Conservation (phyloP, 2,329 filamentous ascomycete species). For the Fusarium acutatum region DNA sequence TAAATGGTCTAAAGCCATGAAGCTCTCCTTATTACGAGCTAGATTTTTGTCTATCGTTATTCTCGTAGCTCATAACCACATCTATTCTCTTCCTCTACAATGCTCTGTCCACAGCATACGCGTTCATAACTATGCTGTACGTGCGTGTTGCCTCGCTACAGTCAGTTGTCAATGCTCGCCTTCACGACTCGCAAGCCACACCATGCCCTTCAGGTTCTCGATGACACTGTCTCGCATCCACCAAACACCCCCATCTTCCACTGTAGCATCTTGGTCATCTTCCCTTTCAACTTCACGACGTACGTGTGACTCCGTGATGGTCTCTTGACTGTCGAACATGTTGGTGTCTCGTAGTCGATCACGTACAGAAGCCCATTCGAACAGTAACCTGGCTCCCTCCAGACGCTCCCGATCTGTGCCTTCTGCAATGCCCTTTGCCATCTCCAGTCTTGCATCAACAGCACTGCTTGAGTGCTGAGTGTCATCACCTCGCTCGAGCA, state of each 20-base stretch:
- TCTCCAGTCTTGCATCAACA: conserved; percentile 76
- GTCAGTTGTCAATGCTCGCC: conserved; percentile 38
- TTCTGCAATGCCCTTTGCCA: conserved; percentile 61
- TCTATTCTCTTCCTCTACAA: background rate
- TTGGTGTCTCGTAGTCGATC: conserved; percentile 43
- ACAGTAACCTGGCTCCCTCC: conserved; percentile 60
- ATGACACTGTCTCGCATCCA: conserved; percentile 66
- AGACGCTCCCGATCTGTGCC: conserved; percentile 53
- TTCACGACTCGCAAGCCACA: conserved; percentile 59
- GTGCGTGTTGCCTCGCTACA: background rate
- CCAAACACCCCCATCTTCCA: conserved; percentile 52
- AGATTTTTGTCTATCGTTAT: conserved; percentile 20
- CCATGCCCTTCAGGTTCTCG: conserved; percentile 63
- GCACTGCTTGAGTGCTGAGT: conserved; percentile 58
- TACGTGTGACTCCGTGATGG: conserved; percentile 42
- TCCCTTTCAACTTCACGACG: conserved; percentile 21
- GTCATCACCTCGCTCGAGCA: conserved; percentile 63
- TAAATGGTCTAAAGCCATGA: background rate
- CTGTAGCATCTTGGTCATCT: conserved; percentile 29
- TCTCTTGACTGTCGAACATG: conserved; percentile 48
- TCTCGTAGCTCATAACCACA: conserved; percentile 31
- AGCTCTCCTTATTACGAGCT: background rate
- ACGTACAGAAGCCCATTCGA: conserved; percentile 64
- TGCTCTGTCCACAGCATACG: background rate
- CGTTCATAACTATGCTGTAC: background rate